Conservation (phyloP, 768 basidiomycete species). For the Mycena polygramma region DNA sequence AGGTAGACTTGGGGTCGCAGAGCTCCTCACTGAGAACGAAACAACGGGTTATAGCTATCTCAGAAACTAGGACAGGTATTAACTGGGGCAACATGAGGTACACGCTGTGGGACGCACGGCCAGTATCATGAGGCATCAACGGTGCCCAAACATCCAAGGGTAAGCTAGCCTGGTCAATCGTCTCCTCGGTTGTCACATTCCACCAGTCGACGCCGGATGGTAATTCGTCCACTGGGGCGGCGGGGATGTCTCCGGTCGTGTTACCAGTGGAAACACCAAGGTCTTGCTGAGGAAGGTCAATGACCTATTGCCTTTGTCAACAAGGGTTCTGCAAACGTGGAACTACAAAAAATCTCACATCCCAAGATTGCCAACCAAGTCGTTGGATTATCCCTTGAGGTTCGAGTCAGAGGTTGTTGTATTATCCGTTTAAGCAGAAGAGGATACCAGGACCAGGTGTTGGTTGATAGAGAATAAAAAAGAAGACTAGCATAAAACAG, state of each 20-base stretch:
- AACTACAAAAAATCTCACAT: slow-evolving; percentile 40
- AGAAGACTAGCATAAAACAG: slow-evolving; percentile 77
- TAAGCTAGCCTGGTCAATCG: slow-evolving; percentile 73
- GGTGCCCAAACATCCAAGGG: slow-evolving; percentile 88
- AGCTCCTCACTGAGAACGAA: slow-evolving; percentile 67
- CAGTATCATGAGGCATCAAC: slow-evolving; percentile 81
- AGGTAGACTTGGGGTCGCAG: slow-evolving; percentile 78
- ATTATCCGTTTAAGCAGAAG: too few relatives aligned
- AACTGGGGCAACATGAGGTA: background rate
- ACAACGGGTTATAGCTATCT: slow-evolving; percentile 81
- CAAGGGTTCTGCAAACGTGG: too few relatives aligned
- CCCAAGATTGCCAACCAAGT: slow-evolving; percentile 94
- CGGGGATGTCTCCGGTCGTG: slow-evolving; percentile 32
- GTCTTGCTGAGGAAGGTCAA: slow-evolving; percentile 51
- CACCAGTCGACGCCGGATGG: slow-evolving; percentile 73
- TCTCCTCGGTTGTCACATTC: slow-evolving; percentile 65
- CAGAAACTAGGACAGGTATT: slow-evolving; percentile 69
- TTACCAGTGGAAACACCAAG: slow-evolving; percentile 23
- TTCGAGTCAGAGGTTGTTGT: too few relatives aligned
- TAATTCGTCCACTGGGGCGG: slow-evolving; percentile 26
- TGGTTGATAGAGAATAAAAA: slow-evolving; percentile 88
- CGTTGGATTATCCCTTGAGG: slow-evolving; percentile 57
- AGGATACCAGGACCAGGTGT: slow-evolving; percentile 73
- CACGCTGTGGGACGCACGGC: slow-evolving; percentile 60
- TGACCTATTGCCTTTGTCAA: slow-evolving; percentile 37